Conservation (phyloP, 1,284 basidiomycete genomes). For the Puccinia hordei region DNA sequence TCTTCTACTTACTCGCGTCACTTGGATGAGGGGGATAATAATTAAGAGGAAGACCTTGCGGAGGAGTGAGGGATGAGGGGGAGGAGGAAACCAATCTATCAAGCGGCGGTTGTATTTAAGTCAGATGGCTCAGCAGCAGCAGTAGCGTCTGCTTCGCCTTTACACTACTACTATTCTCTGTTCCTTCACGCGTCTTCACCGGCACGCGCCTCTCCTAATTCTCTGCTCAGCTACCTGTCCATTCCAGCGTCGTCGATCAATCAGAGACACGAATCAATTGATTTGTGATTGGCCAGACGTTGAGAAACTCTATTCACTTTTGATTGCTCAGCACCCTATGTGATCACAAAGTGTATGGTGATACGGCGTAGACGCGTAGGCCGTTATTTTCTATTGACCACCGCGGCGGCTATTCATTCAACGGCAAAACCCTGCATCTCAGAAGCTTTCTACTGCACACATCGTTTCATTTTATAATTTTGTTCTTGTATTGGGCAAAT, state of each 20-base stretch:
- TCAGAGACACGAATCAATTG: not conserved
- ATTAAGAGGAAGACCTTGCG: not conserved
- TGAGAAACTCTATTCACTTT: not conserved
- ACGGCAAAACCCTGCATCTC: no score
- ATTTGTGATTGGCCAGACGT: not conserved
- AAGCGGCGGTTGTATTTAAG: not conserved
- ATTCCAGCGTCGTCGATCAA: not conserved
- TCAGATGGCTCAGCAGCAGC: not conserved
- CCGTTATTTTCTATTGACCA: no score
- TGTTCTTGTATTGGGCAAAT: no score
- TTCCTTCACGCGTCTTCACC: not conserved
- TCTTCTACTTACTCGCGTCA: not conserved
- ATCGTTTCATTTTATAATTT: no score
- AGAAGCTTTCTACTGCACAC: no score
- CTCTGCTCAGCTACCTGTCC: not conserved
- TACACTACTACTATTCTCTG: not conserved
- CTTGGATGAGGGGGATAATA: not conserved
- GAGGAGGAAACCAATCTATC: not conserved
- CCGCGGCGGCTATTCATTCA: no score
- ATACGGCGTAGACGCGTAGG: no score
- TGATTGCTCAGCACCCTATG: not conserved
- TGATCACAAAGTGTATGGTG: not conserved
- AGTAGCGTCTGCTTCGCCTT: not conserved
- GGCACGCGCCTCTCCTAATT: not conserved
- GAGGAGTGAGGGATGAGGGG: no score